phyloP scores from a whole-genome alignment of 352 stramenopile species.

The Globisporangium rhizosaccharum region DNA sequence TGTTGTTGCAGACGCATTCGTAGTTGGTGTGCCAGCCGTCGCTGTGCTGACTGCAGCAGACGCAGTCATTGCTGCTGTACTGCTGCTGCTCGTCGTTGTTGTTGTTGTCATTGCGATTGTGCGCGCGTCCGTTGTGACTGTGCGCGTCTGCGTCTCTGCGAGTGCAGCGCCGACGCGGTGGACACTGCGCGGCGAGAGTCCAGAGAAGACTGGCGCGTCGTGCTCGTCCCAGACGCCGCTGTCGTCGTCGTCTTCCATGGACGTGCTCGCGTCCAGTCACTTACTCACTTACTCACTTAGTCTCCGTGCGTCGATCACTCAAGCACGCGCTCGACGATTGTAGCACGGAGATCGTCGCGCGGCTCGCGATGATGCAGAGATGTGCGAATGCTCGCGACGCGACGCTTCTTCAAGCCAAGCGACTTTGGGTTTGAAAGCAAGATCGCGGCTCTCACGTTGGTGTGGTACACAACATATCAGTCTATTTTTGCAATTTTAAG shows the following conservation, averaged over 20 bases:
- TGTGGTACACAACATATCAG: too few species aligned
- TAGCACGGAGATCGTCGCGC: too few species aligned
- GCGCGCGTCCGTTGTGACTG: constrained; percentile 1
- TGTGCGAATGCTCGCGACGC: too few species aligned
- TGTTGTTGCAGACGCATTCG: not conserved
- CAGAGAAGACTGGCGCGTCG: constrained; percentile 11
- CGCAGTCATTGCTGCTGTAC: too few species aligned
- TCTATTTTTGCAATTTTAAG: too few species aligned
- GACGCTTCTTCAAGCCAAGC: too few species aligned
- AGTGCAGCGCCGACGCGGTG: constrained; percentile 9
- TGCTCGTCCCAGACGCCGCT: constrained; percentile 8
- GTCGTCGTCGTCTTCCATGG: constrained; percentile 6
- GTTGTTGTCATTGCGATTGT: constrained; percentile 3
- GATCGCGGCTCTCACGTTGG: too few species aligned
- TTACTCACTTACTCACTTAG: not conserved
- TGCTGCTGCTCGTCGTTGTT: not conserved
- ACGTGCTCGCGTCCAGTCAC: not conserved
- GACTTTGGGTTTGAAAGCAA: too few species aligned
- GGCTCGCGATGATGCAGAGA: too few species aligned
- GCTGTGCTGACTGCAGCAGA: not conserved
- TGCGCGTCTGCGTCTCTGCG: constrained; percentile 5
- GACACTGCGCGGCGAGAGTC: constrained; percentile 14
- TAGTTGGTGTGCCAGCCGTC: not conserved
- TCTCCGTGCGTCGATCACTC: not conserved
- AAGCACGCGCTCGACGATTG: not conserved